Evolutionary conservation across 1,284 basidiomycete genomes (phyloP).

Genomic region (Rhodotorula sp.): DNA sequence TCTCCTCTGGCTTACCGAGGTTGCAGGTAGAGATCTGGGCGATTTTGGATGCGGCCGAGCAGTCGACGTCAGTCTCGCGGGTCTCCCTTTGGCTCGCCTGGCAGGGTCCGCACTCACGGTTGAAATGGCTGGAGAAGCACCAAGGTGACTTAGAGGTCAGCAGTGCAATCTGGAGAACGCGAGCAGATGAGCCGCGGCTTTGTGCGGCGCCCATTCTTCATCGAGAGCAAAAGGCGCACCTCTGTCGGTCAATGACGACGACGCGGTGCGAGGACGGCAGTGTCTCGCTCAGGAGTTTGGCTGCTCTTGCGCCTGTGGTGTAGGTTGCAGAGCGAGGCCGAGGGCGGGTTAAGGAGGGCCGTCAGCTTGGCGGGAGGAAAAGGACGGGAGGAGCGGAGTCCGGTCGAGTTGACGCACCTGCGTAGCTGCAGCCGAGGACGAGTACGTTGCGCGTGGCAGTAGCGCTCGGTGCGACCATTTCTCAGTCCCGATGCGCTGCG

Average conservation of each 20-base stretch:
- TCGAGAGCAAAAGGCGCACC: slow-evolving; percentile 23
- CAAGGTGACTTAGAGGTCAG: slow-evolving; percentile 2
- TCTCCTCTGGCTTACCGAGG: slow-evolving; percentile 28
- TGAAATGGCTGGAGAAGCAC: slow-evolving; percentile 41
- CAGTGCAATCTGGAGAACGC: neutral
- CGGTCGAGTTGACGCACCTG: neutral
- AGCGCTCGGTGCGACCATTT: neutral
- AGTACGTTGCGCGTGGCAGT: neutral
- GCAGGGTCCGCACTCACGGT: slow-evolving; percentile 39
- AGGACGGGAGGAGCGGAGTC: neutral
- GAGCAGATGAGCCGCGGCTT: neutral
- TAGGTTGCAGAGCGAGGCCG: neutral
- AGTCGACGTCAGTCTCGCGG: neutral
- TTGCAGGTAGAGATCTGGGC: slow-evolving; percentile 43
- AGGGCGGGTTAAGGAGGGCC: neutral
- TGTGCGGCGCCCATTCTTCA: neutral
- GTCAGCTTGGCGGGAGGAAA: neutral
- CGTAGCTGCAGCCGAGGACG: slow-evolving; percentile 2
- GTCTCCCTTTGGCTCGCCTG: neutral
- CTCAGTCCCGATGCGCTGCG: slow-evolving; percentile 51
- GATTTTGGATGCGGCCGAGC: neutral
- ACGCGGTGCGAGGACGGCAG: slow-evolving; percentile 42
- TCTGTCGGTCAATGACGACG: slow-evolving; percentile 44
- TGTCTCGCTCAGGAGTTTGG: slow-evolving; percentile 39
- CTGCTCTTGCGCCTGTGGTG: slow-evolving; percentile 38